phyloP scores from a whole-genome alignment of 345 rosid genomes.

The Heritiera fomes region DNA sequence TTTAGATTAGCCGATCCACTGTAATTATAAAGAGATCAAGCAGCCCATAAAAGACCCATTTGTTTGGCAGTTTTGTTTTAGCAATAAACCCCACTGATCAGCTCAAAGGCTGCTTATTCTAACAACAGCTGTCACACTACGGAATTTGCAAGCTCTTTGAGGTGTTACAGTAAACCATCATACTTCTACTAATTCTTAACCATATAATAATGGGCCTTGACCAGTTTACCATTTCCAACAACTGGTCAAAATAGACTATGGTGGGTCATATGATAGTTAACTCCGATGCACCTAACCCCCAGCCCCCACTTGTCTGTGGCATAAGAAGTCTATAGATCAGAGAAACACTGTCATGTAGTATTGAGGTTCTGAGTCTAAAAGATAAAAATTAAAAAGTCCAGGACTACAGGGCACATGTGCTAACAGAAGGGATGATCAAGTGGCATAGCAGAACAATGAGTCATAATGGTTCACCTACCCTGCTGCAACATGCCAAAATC shows the following conservation, averaged over 20 bases:
- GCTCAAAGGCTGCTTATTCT: not conserved
- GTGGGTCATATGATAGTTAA: constrained; percentile 30
- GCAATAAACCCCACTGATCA: not conserved
- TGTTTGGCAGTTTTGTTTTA: not conserved
- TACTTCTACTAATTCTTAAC: not conserved
- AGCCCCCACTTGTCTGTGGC: constrained; percentile 21
- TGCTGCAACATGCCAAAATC: constrained; percentile 18
- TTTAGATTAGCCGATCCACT: not conserved
- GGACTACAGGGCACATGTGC: constrained; percentile 33
- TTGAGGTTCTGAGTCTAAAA: constrained; percentile 33
- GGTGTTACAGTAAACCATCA: not conserved
- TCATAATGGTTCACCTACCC: constrained; percentile 42
- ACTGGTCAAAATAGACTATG: constrained; percentile 23
- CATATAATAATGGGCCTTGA: not conserved
- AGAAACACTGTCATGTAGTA: constrained; percentile 20
- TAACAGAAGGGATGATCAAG: constrained; percentile 24
- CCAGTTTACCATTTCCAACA: constrained; percentile 15
- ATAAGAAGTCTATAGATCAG: constrained; percentile 10
- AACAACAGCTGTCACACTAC: not conserved
- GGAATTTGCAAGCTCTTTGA: not conserved
- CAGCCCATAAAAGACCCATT: not conserved
- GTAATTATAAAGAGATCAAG: not conserved
- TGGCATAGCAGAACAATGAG: constrained; percentile 21
- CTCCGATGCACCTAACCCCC: constrained; percentile 33
- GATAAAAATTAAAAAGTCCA: constrained; percentile 21